Evolutionary conservation across 1,284 basidiomycete species (phyloP).

Genomic region (Trametes pubescens): DNA sequence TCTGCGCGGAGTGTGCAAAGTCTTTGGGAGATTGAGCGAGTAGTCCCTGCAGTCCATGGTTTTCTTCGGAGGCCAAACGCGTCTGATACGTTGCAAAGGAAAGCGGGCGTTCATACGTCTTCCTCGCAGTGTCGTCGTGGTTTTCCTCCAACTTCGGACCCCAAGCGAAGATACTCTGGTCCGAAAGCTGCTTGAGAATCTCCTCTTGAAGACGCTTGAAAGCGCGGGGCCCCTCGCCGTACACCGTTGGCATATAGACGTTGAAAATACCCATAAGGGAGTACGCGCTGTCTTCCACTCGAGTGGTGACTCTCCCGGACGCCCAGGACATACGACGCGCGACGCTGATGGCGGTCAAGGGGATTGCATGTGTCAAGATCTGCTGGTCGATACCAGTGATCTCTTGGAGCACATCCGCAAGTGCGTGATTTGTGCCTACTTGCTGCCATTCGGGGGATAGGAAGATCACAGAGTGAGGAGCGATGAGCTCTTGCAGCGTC

Average conservation of each 20-base stretch:
- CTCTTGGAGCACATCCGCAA: conserved; percentile 22
- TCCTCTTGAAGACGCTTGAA: conserved; percentile 30
- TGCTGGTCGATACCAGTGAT: conserved; percentile 24
- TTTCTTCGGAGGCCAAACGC: conserved; percentile 4
- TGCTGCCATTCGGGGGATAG: conserved; percentile 21
- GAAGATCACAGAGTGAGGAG: conserved; percentile 26
- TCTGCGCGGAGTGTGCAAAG: neutral
- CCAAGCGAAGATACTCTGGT: conserved; percentile 30
- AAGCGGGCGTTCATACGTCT: neutral
- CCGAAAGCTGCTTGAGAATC: conserved; percentile 24
- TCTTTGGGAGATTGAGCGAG: conserved; percentile 9
- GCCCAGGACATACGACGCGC: conserved; percentile 31
- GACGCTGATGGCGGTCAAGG: conserved; percentile 21
- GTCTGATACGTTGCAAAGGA: neutral
- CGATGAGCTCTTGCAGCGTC: conserved; percentile 31
- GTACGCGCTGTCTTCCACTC: conserved; percentile 28
- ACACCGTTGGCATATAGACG: conserved; percentile 25
- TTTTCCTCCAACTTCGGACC: conserved; percentile 15
- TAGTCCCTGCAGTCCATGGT: conserved; percentile 7
- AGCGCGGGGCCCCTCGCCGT: conserved; percentile 25
- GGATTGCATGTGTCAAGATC: conserved; percentile 20
- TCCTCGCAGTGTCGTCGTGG: neutral
- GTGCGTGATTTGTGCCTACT: conserved; percentile 21
- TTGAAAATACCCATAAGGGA: conserved; percentile 31
- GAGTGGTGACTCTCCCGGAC: conserved; percentile 12